These are phyloP conservation scores for Henckelia pumila DNA, from an alignment of 257 asterid species.

Conservation along the genomic window DNA sequence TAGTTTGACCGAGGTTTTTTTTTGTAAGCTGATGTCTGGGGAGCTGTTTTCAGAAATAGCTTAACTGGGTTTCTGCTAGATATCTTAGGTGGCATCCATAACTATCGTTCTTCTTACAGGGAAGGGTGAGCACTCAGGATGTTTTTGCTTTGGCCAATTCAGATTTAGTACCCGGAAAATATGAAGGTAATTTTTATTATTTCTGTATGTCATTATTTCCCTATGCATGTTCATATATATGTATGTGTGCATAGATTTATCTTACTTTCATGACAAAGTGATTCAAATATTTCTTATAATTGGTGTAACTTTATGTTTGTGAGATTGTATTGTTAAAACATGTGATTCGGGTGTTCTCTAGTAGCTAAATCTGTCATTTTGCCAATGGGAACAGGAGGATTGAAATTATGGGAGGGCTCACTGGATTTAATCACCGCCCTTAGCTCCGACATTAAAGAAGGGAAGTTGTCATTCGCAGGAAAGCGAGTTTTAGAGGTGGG, in stretches of 20 bases:
- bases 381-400: constrained; percentile 59
- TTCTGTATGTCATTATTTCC: background rate
- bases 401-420: constrained; percentile 97
- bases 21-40: background rate
- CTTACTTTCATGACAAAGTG: background rate
- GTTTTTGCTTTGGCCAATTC: constrained; percentile 75
- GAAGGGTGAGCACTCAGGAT: constrained; percentile 88
- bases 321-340: background rate
- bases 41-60: background rate
- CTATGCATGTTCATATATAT: background rate
- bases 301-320: background rate
- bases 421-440: constrained; percentile 70
- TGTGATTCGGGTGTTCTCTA: background rate
- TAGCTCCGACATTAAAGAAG: constrained; percentile 52
- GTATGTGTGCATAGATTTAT: background rate
- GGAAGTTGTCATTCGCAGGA: constrained; percentile 51
- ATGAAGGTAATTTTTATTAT: constrained; percentile 54
- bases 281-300: background rate
- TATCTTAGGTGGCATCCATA: background rate
- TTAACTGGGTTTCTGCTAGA: background rate
- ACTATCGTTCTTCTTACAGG: constrained; percentile 45
- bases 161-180: constrained; percentile 93
- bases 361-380: constrained; percentile 1
- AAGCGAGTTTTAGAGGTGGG: constrained; percentile 95
- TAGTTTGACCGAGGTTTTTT: too few relatives aligned